Evolutionary conservation across 176 grass and related monocot species (phyloP), one percentile per base, ranked within the genome.

Genomic region (Oropetium thomaeum): DNA sequence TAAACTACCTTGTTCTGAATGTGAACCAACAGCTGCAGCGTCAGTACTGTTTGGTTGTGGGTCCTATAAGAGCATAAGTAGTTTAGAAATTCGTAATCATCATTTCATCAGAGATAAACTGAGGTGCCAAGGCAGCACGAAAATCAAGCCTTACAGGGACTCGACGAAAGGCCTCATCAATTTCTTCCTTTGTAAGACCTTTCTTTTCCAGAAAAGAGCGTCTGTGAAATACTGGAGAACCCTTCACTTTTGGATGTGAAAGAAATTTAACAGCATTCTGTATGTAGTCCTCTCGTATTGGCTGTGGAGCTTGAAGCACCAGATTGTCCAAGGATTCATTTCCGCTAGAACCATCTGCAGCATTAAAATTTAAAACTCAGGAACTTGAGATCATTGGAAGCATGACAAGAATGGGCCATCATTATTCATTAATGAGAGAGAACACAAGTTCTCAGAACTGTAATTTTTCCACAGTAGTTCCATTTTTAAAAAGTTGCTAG

Each of bases 191-290:
- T 7, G 86, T 92, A 16, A 94, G 73, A 20, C 89, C 91, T 71
- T 98, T 98, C 75, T 91, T 91, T 67, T 98, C 95, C 30, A 98
- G 73, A 76, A 98, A 94, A 39, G 88, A 87, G 3, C 89, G 89
- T 66, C 91, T 93, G 67, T 94, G 75, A 60, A 77, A 65, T 8
- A 92, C 81, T 7, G 91, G 88, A 66, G 91, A 84, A 54, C 65
- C 86, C 68, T 87, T 91, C 75, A 98, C 95, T 75, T 79, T 98
- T 40, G 95, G 91, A 65, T 98, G 91, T n/a, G 75, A 89, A 42
- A 98, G 88, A 89, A 98, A 98, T 16, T 81, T 85, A 11, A 98
- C 79, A 16, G 95, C 95, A 72, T 93, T 98, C 61, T 89, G 86
- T 55, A 98, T 70, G 77, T 98, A 88, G 61, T 94, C 95, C 78